phyloP scores from a whole-genome alignment of 2,329 filamentous ascomycete species.

The Alternaria ventricosa region DNA sequence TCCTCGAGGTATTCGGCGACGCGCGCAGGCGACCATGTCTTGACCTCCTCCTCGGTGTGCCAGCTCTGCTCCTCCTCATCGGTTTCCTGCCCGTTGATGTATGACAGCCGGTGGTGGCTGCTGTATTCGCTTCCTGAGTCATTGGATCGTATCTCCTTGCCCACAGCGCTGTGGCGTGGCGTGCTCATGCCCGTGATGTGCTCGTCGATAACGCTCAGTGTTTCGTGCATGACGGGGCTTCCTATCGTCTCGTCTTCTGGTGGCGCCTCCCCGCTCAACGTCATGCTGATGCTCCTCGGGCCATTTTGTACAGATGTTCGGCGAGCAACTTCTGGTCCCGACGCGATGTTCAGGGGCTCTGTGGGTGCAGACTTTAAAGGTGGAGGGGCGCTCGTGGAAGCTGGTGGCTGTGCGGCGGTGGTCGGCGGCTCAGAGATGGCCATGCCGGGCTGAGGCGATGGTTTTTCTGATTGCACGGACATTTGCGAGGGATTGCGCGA shows the following conservation, averaged over 20 bases:
- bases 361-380: conserved; percentile 27
- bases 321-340: conserved; percentile 17
- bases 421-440: conserved; percentile 25
- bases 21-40: conserved; percentile 77
- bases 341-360: conserved; percentile 39
- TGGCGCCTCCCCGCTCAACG: conserved; percentile 39
- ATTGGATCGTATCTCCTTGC: conserved; percentile 63
- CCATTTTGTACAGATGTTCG: conserved; percentile 25
- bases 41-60: conserved; percentile 77
- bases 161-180: conserved; percentile 61
- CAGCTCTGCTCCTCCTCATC: conserved; percentile 84
- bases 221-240: conserved; percentile 89
- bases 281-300: conserved; percentile 45
- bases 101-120: conserved; percentile 80
- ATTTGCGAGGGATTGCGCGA: conserved; percentile 39
- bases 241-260: conserved; percentile 57
- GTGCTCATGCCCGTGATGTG: conserved; percentile 88
- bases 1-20: conserved; percentile 91
- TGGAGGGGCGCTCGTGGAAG: conserved; percentile 22
- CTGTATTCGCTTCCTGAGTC: conserved; percentile 93
- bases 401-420: conserved; percentile 18
- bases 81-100: conserved; percentile 92
- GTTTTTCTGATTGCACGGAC: conserved; percentile 18
- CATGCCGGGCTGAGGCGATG: conserved; percentile 19
- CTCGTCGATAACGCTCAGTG: conserved; percentile 93